Evolutionary conservation across 2,329 filamentous ascomycete genomes (phyloP), one percentile per base, ranked within the genome.

Genomic region (Huntiella decipiens): DNA sequence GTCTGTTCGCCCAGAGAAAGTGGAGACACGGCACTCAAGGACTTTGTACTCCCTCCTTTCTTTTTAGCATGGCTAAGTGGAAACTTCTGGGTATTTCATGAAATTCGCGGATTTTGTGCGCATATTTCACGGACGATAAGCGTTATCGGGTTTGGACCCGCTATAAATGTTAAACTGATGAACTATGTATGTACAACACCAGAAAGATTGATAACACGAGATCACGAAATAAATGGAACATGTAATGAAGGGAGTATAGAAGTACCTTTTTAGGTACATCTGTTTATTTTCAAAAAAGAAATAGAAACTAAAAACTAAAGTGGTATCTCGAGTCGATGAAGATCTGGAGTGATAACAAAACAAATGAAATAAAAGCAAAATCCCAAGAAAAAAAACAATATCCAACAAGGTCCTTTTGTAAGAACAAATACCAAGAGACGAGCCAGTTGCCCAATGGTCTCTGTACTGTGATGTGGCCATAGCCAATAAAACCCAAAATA

Each of bases 391-490:
- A 15, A 43, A 37, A 38, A 43, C 17, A 5, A 17, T 17, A 38
- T 33, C 33, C 34, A 38, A 36, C 31, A 47, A 31, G 11, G 11
- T 12, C 42, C 7, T 13, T 16, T 5, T 15, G n/a, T 19, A 44
- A 44, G 28, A 34, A 36, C 31, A 44, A 34, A 35, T 46, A 16
- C 38, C 44, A 36, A 41, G 43, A 45, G 13, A 34, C n/a, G 40
- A 43, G 33, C 40, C 15, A 43, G 31, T 43, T 43, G 40, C 31
- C 40, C 40, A 43, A 42, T 31, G 13, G n/a, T 38, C 37, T 31
- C 16, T 45, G 36, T 33, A 33, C 22, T 38, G 35, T 40, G 35
- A 28, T 28, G 7, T 16, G 15, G 28, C 28, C 19, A 15, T 3
- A 16, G 11, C 16, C 38, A 41, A 13, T 13, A 41, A 34, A 22